These are phyloP conservation scores for Ustilago esculenta DNA, from an alignment of 1,284 basidiomycete species.

Conservation along the genomic window DNA sequence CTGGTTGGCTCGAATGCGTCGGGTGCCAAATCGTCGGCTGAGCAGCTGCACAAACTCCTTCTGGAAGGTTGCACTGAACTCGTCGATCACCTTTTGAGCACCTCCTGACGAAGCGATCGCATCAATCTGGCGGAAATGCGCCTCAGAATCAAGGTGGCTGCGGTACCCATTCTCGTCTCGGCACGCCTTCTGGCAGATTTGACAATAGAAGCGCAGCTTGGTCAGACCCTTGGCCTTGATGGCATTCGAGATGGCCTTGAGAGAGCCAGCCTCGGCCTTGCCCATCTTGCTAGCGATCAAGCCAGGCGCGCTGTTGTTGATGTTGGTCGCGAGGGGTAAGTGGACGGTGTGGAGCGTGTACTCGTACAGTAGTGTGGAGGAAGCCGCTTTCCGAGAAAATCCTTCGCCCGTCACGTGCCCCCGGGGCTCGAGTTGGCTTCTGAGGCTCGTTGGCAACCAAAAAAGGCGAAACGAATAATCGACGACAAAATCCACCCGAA, in stretches of 20 bases:
- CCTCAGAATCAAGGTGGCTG: constrained; percentile 80
- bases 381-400: constrained; percentile 3
- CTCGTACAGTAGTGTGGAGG: no score
- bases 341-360: no score
- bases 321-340: no score
- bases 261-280: constrained; percentile 37
- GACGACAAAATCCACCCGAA: no score
- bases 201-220: constrained; percentile 66
- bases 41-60: constrained; percentile 88
- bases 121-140: constrained; percentile 94
- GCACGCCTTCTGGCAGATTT: constrained; percentile 64
- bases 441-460: no score
- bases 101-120: constrained; percentile 72
- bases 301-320: neutral
- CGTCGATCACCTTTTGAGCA: constrained; percentile 87
- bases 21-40: constrained; percentile 72
- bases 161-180: constrained; percentile 65
- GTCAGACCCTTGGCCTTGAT: constrained; percentile 66
- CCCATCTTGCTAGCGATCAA: constrained; percentile 17
- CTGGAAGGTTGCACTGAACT: constrained; percentile 90
- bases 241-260: constrained; percentile 64
- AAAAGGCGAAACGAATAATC: no score
- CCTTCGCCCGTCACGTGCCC: neutral
- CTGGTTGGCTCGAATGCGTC: constrained; percentile 76
- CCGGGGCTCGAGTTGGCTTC: no score